Evolutionary conservation across 768 basidiomycete genomes (phyloP), one percentile per base, ranked within the genome.

Genomic region (Cytidiella melzeri): DNA sequence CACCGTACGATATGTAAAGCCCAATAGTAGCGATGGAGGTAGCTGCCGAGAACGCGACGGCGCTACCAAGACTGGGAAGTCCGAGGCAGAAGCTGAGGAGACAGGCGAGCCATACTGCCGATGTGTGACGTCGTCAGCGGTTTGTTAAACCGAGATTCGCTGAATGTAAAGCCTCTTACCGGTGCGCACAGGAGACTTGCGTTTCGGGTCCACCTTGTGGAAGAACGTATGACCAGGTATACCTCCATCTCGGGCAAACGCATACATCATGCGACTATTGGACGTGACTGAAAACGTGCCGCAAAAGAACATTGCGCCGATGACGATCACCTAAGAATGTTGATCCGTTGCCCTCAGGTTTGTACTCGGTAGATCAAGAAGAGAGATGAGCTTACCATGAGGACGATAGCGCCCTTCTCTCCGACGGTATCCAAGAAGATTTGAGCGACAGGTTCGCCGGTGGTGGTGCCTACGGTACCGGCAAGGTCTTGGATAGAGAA

Each of bases 231-330:
- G 80, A 11, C 80, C 83, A 0, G 87, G 85, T 21, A 87, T 73
- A 10, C 77, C 85, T 0, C 84, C 81, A 61, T 91, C 87, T 30
- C 87, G 76, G 3, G 84, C 74, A 58, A 88, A 89, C 0, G 86
- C 83, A 60, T 81, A 91, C 82, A 85, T 86, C 87, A 89, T 89
- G 0, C 87, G 74, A 3, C 81, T 84, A 60, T 89, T 91, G 0
- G 81, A 81, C 0, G 87, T 87, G 43, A 91, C 67, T 0, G 84
- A 87, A 67, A 90, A 90, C 0, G 82, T 84, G 12, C 83, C 83
- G 48, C 84, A 87, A 60, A 83, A 82, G 63, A 79, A 85, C 83
- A 88, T 84, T 0, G 81, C 75, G 11, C 80, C 83, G 34, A 85
- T 80, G 21, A 84, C 74, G 38, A 86, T 79, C 12, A 81, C 73